Base-by-base conservation (phyloP, 1,139 yeast genomes). In the Pichia sp. region DNA sequence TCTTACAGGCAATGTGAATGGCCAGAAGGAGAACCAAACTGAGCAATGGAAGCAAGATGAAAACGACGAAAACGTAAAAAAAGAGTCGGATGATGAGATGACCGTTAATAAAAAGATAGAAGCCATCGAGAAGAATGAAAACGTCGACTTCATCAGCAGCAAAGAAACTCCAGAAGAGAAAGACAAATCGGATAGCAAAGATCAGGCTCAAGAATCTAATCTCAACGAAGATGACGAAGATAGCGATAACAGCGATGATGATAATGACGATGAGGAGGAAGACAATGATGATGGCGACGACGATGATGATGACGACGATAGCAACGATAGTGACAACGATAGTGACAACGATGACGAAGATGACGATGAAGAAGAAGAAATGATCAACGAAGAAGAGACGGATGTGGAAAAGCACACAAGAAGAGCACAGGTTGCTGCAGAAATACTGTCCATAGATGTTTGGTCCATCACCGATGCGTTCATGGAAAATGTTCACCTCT, bases 381-480 rank as follows among this genome's bases (percentile, higher is more conserved):
- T 63, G 10, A 62, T 59, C 6, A 58, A 61, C 40, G 67, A 63
- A 17, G 68, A 63, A 29, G 81, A 77, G 57, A 69, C 75, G 3
- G 73, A 72, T 12, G 83, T 80, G 53, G 88, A 85, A 61, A 75
- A 73, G 24, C 81, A 81, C 56, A 76, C 81, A 17, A 78, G 92
- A 61, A 78, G 90, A 64, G 95, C 97, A 4, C 87, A 91, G 53
- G 80, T 92, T 59, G 93, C 97, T 4, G 89, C 97, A 1, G 99
- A 95, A 67, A 86, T 93, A 47, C 75, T 93, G 46, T 83, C 93
- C 55, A 91, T 95, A 4, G 98, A 93, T 67, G 95, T 91, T 7
- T 93, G 97, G 97, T 87, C 96, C 4, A 77, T 95, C 42, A 88
- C 97, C 4, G 97, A 93, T 63, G 85, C 96, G 0, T 85, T 93